phyloP scores from a whole-genome alignment of 2,329 filamentous ascomycete species.

The Epichloe glyceriae region DNA sequence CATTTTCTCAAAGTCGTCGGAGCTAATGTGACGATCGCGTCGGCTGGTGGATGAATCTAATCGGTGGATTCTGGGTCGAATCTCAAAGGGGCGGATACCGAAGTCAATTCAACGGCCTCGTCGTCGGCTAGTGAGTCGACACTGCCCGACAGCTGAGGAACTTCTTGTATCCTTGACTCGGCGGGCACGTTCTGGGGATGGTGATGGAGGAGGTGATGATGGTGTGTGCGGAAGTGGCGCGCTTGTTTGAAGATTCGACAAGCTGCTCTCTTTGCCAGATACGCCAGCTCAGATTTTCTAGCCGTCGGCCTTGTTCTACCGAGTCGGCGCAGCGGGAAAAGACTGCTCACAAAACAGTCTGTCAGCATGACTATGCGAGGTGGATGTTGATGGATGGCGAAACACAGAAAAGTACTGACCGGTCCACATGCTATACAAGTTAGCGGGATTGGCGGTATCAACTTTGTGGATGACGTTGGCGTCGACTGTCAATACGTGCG shows the following conservation, averaged over 20 bases:
- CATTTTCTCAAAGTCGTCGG: conserved; percentile 85
- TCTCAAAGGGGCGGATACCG: conserved; percentile 43
- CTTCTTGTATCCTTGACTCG: conserved; percentile 31
- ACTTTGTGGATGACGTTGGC: conserved; percentile 87
- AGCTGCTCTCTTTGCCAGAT: conserved; percentile 74
- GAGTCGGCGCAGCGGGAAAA: conserved; percentile 92
- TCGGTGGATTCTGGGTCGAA: conserved; percentile 55
- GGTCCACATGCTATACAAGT: conserved; percentile 94
- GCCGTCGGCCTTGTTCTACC: conserved; percentile 78
- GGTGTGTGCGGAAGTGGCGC: conserved; percentile 24
- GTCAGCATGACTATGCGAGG: conserved; percentile 18
- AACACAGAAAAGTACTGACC: conserved; percentile 42
- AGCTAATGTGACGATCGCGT: conserved; percentile 84
- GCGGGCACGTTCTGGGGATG: conserved; percentile 34
- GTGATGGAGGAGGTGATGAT: conserved; percentile 25
- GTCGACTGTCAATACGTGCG: conserved; percentile 83
- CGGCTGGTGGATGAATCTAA: conserved; percentile 62
- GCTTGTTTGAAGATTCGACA: conserved; percentile 61
- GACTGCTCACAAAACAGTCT: conserved; percentile 36
- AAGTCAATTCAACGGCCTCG: conserved; percentile 45
- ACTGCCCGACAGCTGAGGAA: conserved; percentile 65
- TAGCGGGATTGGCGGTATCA: conserved; percentile 83
- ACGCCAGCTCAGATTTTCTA: conserved; percentile 94
- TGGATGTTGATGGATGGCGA: neutral
- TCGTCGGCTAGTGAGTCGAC: conserved; percentile 64